A percentile compares a stretch with the other conserved stretches of the same genome.
Evolutionary conservation across 1,139 yeast genomes (phyloP).

Genomic region (Suhomyces terraborum): DNA sequence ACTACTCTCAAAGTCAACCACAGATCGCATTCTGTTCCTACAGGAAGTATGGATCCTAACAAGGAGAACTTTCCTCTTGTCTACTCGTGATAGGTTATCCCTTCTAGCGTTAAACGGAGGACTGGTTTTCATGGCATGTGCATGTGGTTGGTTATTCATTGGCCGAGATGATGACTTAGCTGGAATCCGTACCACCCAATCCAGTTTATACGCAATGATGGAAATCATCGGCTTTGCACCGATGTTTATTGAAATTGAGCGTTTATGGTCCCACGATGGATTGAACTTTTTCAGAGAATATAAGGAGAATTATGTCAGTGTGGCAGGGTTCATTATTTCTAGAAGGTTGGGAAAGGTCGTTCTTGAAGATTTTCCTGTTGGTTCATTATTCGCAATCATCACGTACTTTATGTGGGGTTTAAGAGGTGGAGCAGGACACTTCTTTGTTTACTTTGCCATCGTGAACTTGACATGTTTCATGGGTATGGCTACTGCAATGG

Average conservation of each 20-base stretch:
- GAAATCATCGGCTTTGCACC: conserved; percentile 31
- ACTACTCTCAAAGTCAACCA: conserved; percentile 17
- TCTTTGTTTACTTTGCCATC: conserved; percentile 22
- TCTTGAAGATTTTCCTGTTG: conserved; percentile 26
- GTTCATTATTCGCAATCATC: conserved; percentile 22
- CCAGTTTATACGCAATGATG: conserved; percentile 24
- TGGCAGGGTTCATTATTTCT: conserved; percentile 25
- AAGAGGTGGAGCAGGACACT: conserved; percentile 23
- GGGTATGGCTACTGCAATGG: conserved; percentile 26
- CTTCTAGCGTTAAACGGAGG: conserved; percentile 25
- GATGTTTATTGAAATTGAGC: conserved; percentile 25
- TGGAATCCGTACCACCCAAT: conserved; percentile 26
- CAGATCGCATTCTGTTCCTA: conserved; percentile 20
- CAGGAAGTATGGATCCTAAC: conserved; percentile 24
- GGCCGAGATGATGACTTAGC: conserved; percentile 22
- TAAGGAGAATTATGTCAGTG: conserved; percentile 24
- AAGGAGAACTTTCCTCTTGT: conserved; percentile 21
- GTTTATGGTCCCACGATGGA: conserved; percentile 28
- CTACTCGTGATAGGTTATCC: conserved; percentile 22
- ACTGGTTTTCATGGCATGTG: conserved; percentile 19
- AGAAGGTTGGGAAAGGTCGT: conserved; percentile 25
- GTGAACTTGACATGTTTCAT: conserved; percentile 22
- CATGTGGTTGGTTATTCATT: conserved; percentile 28
- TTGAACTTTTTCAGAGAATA: conserved; percentile 25
- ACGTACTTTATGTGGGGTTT: conserved; percentile 31